Evolutionary conservation across 768 basidiomycete species (phyloP), one percentile per base, ranked within the genome.

Genomic region (Pleurotus tuoliensis): DNA sequence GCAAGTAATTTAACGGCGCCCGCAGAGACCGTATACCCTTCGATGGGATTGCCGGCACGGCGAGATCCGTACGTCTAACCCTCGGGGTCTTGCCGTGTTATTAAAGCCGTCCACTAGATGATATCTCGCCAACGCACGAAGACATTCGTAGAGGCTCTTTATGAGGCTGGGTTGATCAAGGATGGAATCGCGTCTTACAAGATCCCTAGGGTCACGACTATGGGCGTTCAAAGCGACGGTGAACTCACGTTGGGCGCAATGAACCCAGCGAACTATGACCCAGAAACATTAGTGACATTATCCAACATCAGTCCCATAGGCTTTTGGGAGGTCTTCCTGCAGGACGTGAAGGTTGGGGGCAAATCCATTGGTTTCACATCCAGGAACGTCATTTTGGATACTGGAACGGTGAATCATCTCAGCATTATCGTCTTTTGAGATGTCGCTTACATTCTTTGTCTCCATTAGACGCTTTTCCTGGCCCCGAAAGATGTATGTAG

Each of bases 171-270:
- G 30, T 68, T 77, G 45, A 81, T 90, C 59, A 62, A 66, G 9
- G 67, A 75, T 3, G 77, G 83, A 1, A 82, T 89, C 61, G 75
- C 79, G 3, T 86, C 86, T n/a, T 88, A 78, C 76, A 87, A 85
- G 67, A 80, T 90, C 51, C 74, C 86, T 0, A 84, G 88, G 55
- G 65, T 85, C 37, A 34, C 30, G 7, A 34, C 30, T 3, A 71
- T 78, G 9, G 84, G 86, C 61, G 69, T 73, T 56, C 65, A 69
- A 59, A 80, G 79, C 61, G 82, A 85, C 59, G 85, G 85, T 24
- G 72, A 86, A 68, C 69, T 87, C 38, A 86, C 84, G 3, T 80
- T 88, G 56, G 87, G 66, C 40, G 83, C 76, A 3, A 74, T 86
- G 47, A 83, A 88, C 66, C 12, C 69, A 13, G 70, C 75, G 58